Base-by-base conservation (phyloP, 139 green algal species). In the Choricystis sp. region DNA sequence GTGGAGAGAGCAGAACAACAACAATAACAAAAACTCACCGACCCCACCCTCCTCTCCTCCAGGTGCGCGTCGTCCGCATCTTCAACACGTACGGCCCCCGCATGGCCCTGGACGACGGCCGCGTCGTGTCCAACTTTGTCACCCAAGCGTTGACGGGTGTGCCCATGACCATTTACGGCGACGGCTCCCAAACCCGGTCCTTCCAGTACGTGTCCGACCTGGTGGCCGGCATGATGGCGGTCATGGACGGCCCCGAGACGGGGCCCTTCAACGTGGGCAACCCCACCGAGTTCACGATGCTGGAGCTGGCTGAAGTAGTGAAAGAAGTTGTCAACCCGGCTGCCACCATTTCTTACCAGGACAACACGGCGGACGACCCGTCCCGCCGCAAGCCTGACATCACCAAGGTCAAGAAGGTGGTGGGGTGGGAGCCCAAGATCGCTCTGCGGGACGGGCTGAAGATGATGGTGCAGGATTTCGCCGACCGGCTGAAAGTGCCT, bases 61-160 rank as follows among this genome's bases (percentile, higher is more conserved):
- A 91, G 77, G 81, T 95, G 23, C 89, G 92, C 57, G 94, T 99
- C 63, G 86, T 96, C 56, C 87, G 94, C 64, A 99, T 99, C 72
- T 99, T 99, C 89, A 99, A 99, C 84, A 99, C 94, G 0, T 97
- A 96, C 65, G 88, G 94, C 26, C 94, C 94, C 0, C 82, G 85
- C 66, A 99, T 99, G 94, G 89, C 88, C 3, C 83, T 99, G 56
- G 94, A 99, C 68, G 94, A 99, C 62, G 94, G 94, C 16, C 82
- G 94, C 24, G 94, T 99, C 5, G 94, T 99, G 23, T 91, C 78
- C 78, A 99, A 99, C 79, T 99, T 99, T 73, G 85, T 98, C 30
- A 78, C 87, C 0, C 86, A 90, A 70, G 91, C 90, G 29, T 74
- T 97, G 21, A 82, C 69, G 23, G 75, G 77, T 25, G 77, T 89